Percentiles rank a stretch among this genome's conserved stretches.
Conservation (phyloP, 345 rosid species). For the Gossypium herbaceum region DNA sequence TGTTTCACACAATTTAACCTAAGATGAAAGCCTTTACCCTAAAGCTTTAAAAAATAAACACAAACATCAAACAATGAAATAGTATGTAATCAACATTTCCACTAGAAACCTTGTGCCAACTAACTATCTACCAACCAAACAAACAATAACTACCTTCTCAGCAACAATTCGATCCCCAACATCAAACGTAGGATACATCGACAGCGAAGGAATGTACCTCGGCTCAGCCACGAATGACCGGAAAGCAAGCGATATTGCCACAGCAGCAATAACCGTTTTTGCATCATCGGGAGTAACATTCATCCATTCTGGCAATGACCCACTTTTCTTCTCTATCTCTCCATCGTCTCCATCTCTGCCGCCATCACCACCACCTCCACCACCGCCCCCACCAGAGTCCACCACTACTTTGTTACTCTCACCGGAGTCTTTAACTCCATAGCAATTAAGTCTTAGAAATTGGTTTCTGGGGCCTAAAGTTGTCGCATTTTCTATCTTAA, state of each 20-base stretch:
- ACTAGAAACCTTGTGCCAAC: background rate
- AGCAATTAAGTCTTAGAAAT: conserved; percentile 25
- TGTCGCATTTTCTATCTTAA: conserved; percentile 13
- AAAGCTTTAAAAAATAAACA: background rate
- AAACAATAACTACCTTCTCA: conserved; percentile 61
- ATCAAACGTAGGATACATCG: conserved; percentile 98
- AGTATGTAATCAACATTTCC: background rate
- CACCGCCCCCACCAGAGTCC: conserved; percentile 33
- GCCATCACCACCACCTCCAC: conserved; percentile 36
- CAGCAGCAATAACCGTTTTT: conserved; percentile 68
- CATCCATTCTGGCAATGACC: conserved; percentile 77
- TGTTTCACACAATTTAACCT: background rate
- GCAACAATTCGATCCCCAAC: conserved; percentile 92
- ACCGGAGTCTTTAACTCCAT: conserved; percentile 47
- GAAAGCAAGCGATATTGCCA: conserved; percentile 75
- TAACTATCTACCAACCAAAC: background rate
- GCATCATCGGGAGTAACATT: conserved; percentile 71
- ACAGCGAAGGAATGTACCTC: conserved; percentile 90
- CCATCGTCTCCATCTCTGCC: conserved; percentile 43
- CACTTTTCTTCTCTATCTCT: conserved; percentile 40
- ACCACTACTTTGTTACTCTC: conserved; percentile 41
- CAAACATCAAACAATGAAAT: background rate
- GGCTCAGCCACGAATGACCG: conserved; percentile 87
- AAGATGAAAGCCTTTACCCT: background rate
- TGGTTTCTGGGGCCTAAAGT: conserved; percentile 7